These are phyloP conservation scores for Cenococcum geophilum DNA, from an alignment of 495 filamentous ascomycete genomes.

Conservation along the genomic window DNA sequence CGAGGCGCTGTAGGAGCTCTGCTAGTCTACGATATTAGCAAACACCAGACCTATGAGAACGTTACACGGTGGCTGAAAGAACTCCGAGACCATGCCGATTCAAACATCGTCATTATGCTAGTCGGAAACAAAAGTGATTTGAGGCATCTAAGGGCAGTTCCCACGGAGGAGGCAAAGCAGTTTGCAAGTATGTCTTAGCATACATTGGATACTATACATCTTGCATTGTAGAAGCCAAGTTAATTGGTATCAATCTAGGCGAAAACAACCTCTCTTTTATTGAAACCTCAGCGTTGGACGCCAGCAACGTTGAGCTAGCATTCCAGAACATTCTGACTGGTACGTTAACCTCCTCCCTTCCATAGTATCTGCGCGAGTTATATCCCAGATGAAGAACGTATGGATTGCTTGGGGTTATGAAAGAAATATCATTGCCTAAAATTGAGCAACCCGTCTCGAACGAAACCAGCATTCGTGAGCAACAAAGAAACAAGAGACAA, in stretches of 20 bases:
- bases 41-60: slow-evolving; percentile 98
- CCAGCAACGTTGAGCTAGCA: slow-evolving; percentile 97
- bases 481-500: no score
- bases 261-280: slow-evolving; percentile 97
- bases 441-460: no score
- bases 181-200: slow-evolving; percentile 79
- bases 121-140: slow-evolving; percentile 99
- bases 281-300: slow-evolving; percentile 97
- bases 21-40: slow-evolving; percentile 98
- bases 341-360: slow-evolving; percentile 41
- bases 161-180: slow-evolving; percentile 95
- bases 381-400: no score
- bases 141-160: slow-evolving; percentile 92
- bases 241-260: slow-evolving; percentile 45
- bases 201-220: not conserved
- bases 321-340: slow-evolving; percentile 99
- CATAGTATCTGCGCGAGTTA: not conserved
- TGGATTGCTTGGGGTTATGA: no score
- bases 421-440: not conserved
- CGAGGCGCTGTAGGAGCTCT: slow-evolving; percentile 95
- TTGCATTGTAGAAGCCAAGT: slow-evolving; percentile 10
- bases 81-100: slow-evolving; percentile 94
- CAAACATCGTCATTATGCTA: slow-evolving; percentile 99
- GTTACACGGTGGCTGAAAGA: slow-evolving; percentile 99
- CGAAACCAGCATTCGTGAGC: no score